These are phyloP conservation scores for Tetradesmus lagerheimii DNA, from an alignment of 139 green algal species.

Conservation along the genomic window DNA sequence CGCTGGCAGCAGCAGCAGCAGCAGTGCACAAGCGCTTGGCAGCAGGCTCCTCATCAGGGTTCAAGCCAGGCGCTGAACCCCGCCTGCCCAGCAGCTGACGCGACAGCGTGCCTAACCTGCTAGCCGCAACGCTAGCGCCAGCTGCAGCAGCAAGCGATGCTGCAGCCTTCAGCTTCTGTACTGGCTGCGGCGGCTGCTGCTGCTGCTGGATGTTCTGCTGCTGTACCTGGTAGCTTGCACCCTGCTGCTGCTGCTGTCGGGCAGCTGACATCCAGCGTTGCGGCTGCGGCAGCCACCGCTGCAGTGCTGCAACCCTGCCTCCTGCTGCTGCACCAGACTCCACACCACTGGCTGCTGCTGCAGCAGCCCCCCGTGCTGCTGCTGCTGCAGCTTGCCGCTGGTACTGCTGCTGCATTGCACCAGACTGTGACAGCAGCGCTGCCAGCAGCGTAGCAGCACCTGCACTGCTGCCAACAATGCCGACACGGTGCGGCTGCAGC, in stretches of 20 bases:
- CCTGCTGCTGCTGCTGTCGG: conserved; percentile 28
- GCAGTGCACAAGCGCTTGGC: conserved; percentile 12
- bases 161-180: conserved; percentile 18
- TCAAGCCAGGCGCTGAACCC: neutral
- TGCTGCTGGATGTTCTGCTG: conserved; percentile 14
- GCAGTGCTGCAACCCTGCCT: conserved; percentile 1
- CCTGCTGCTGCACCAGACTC: neutral
- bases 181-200: neutral
- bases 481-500: conserved; percentile 28
- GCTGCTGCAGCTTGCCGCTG: neutral
- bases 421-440: conserved; percentile 17
- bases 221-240: neutral
- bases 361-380: neutral
- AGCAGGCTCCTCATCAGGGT: neutral
- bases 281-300: conserved; percentile 32
- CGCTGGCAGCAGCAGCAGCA: conserved; percentile 31
- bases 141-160: conserved; percentile 31
- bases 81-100: conserved; percentile 20
- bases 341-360: neutral
- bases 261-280: conserved; percentile 8
- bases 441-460: conserved; percentile 2
- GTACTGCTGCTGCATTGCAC: conserved; percentile 38
- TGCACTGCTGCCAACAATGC: conserved; percentile 33
- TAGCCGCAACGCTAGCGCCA: conserved; percentile 19
- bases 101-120: conserved; percentile 7